Evolutionary conservation across 495 filamentous ascomycete species (phyloP), one percentile per base, ranked within the genome.

Genomic region (Saxophila tyrrhenica): DNA sequence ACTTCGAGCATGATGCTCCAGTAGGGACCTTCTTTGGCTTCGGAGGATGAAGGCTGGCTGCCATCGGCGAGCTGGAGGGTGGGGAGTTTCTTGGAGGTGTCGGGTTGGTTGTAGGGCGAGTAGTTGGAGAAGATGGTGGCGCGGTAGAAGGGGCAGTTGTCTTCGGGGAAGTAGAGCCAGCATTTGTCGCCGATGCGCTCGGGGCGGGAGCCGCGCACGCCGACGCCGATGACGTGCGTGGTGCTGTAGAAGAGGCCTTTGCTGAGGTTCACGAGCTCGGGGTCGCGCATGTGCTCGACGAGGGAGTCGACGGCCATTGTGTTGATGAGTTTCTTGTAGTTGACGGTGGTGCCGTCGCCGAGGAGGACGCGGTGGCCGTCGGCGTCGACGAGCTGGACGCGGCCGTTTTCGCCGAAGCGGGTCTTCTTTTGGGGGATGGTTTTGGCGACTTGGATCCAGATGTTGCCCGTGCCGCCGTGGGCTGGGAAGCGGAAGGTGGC

Each of bases 81-180:
- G 43, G 89, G 79, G 39, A 99, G 84, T 76, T 94, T 92, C 65
- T 78, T 83, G 53, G 81, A 82, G 43, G 78, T 74, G 50, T 82
- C 73, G 19, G 92, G 92, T 73, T 97, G 92, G 76, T 99, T 99
- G 81, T 94, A 80, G 55, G 91, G 92, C 17, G 94, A 97, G 79
- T 99, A 99, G 82, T 99, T 99, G 73, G 92, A 97, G 82, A 99
- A 99, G 74, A 99, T 97, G 58, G 92, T 99, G 65, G 92, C 92
- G 64, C 92, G 89, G 78, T 99, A 99, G 82, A 99, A 99, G 67
- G 89, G 89, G 78, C 90, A 95, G 80, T 99, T 82, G 71, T 95
- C 83, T 69, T 99, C 94, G 59, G 92, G 92, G 83, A 97, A 99
- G 81, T 99, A 99, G 52, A 99, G 81, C 86, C 92, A 99, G 83